Conservation (phyloP, 225 moss, liverwort and hornwort genomes). For the Pseudisothecium myosuroides region DNA sequence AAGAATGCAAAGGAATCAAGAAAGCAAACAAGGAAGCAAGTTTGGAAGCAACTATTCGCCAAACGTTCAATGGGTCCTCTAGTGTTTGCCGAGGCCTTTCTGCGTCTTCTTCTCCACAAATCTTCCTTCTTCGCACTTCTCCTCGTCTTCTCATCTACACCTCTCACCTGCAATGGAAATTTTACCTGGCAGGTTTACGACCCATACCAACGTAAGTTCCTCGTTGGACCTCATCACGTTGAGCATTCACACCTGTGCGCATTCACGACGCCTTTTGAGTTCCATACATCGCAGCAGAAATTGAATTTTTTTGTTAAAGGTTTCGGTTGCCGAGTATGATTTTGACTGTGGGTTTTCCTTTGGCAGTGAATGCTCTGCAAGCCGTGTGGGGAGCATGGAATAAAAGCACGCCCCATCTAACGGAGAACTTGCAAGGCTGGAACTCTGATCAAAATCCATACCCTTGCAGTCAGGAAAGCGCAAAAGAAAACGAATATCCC, state of each 20-base stretch:
- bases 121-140: not conserved
- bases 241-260: too few species aligned
- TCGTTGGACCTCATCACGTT: not conserved
- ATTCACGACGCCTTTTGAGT: not conserved
- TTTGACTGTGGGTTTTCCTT: not conserved
- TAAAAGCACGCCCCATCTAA: not conserved
- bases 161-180: not conserved
- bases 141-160: not conserved
- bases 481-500: not conserved
- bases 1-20: not conserved
- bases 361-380: not conserved
- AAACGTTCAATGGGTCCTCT: not conserved
- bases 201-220: accelerated
- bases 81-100: not conserved
- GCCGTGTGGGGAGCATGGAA: not conserved
- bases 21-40: not conserved
- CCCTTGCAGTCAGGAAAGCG: not conserved
- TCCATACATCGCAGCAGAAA: too few species aligned
- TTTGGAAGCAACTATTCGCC: too few species aligned
- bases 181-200: accelerated
- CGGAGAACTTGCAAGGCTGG: not conserved
- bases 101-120: not conserved
- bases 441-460: accelerated
- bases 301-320: too few species aligned
- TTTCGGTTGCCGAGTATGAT: not conserved